phyloP scores from a whole-genome alignment of 495 filamentous ascomycete species.

The Podospora pseudopauciseta region DNA sequence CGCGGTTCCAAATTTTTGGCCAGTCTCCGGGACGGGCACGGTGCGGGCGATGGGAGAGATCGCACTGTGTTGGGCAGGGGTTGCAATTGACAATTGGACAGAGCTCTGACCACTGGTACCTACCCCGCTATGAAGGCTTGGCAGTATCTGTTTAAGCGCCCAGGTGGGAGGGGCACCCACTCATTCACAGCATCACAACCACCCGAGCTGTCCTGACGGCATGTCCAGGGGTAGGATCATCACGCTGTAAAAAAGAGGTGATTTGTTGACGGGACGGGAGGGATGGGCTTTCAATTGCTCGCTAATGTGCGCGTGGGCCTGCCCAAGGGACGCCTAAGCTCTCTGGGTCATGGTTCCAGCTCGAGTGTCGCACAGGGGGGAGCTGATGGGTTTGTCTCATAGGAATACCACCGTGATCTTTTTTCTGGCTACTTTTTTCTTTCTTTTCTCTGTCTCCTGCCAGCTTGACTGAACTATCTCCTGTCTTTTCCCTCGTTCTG shows the following conservation, averaged over 20 bases:
- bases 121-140: conserved; percentile 9
- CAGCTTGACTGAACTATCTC: not conserved
- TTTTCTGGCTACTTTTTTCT: not conserved
- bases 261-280: conserved; percentile 17
- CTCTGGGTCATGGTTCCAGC: conserved; percentile 18
- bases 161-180: not conserved
- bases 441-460: not conserved
- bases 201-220: not conserved
- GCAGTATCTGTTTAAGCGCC: not conserved
- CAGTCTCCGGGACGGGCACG: not conserved
- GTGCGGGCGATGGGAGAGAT: not conserved
- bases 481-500: not conserved
- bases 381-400: not conserved
- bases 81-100: not conserved
- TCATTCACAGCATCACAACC: not conserved
- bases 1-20: conserved; percentile 18
- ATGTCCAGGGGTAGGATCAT: conserved; percentile 19
- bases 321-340: not conserved
- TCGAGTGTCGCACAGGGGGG: not conserved
- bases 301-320: conserved; percentile 14
- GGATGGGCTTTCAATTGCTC: not conserved
- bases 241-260: conserved; percentile 12
- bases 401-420: conserved; percentile 8
- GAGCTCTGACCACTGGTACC: not conserved
- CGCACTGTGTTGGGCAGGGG: not conserved